Base-by-base conservation (phyloP, 345 rosid genomes). In the Pseudoturritis turrita region DNA sequence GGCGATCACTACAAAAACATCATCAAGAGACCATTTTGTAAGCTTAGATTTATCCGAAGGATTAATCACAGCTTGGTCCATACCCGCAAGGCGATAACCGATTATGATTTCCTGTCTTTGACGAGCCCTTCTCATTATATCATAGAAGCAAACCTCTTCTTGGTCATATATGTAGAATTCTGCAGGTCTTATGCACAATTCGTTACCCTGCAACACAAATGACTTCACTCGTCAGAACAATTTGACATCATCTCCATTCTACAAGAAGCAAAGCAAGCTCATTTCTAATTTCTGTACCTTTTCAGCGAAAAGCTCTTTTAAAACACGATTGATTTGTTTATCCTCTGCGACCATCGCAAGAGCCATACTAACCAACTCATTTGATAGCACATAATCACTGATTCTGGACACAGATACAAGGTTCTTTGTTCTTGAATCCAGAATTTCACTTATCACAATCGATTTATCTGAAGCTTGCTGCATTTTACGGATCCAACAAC, bases 311-410 rank as follows among this genome's bases (percentile, higher is more conserved):
- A 90, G 87, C 69, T 88, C 97, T 80, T 93, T 92, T 0, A 90
- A 89, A 56, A 90, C 98, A 40, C 93, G 97, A 78, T 93, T 90
- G 57, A 93, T 93, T 81, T 93, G 97, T 77, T 88, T 88, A 85
- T 93, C 96, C 66, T 90, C 96, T 17, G 97, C 96, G 10, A 93
- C 98, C 96, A 88, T 90, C 7, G 97, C 98, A 17, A 93, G 82
- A 50, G 97, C 98, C 96, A 93, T 93, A 75, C 98, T 90, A 53
- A 90, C 97, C 56, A 93, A 78, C 78, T 88, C 96, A 76, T 93
- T 88, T 14, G 97, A 93, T 40, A 93, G 83, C 45, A 93, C 94
- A 71, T 90, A 93, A 75, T 90, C 97, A 52, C 98, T 90, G 81
- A 93, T 93, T 82, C 91, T 86, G 37, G 96, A 93, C 18, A 93